A percentile compares a stretch with the other conserved stretches of the same genome.
Evolutionary conservation across 1,284 basidiomycete genomes (phyloP).

Genomic region (Cutaneotrichosporon arboriforme): DNA sequence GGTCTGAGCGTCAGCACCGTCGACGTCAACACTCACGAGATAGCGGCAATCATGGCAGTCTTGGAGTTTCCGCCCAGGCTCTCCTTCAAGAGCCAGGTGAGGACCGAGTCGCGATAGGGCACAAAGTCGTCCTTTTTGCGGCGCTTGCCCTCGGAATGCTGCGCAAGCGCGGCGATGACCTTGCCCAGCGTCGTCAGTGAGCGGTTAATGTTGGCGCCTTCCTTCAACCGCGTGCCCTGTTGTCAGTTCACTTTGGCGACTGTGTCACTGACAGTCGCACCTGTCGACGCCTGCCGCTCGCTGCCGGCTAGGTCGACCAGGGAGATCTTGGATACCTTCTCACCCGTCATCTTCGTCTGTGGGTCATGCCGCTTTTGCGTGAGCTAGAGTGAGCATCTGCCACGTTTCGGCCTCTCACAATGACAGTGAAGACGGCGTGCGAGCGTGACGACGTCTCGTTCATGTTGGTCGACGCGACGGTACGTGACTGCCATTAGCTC

Average conservation of each 20-base stretch:
- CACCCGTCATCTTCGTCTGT: conserved; percentile 78
- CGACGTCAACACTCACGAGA: conserved; percentile 53
- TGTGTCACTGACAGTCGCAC: conserved; percentile 60
- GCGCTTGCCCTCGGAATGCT: conserved; percentile 56
- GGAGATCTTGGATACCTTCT: conserved; percentile 93
- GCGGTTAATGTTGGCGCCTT: conserved; percentile 97
- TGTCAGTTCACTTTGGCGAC: background rate
- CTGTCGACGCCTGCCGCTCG: conserved; percentile 91
- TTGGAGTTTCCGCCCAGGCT: conserved; percentile 92
- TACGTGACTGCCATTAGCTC: conserved; percentile 59
- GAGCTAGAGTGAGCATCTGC: conserved; percentile 49
- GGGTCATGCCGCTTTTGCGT: conserved; percentile 83
- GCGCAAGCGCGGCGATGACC: conserved; percentile 87
- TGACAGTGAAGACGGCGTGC: conserved; percentile 93
- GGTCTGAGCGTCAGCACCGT: conserved; percentile 49
- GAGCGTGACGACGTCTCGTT: conserved; percentile 99
- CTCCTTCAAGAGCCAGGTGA: conserved; percentile 98
- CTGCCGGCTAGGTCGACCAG: conserved; percentile 95
- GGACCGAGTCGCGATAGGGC: conserved; percentile 88
- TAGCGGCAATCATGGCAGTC: conserved; percentile 86
- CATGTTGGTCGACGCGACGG: conserved; percentile 98
- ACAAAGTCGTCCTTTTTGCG: conserved; percentile 84
- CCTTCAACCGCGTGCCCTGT: conserved; percentile 77
- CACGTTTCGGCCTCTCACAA: conserved; percentile 44
- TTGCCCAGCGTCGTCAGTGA: conserved; percentile 94